These are phyloP conservation scores for Malassezia dermatis DNA, from an alignment of 1,284 basidiomycete species.

Conservation along the genomic window DNA sequence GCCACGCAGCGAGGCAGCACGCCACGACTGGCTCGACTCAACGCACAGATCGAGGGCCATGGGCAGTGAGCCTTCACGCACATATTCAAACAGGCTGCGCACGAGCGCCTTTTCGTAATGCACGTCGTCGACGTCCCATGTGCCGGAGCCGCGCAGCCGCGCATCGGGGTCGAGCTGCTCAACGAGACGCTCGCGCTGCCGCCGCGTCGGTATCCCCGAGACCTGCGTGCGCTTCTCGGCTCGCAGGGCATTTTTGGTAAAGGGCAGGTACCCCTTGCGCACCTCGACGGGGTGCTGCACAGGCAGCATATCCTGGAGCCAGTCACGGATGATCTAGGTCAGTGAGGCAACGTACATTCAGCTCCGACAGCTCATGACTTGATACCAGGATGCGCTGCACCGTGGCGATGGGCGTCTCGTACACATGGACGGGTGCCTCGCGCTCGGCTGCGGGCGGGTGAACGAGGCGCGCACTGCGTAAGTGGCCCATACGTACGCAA, in stretches of 20 bases:
- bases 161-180: slow-evolving; percentile 42
- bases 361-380: slow-evolving; percentile 34
- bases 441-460: not conserved
- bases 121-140: slow-evolving; percentile 34
- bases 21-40: slow-evolving; percentile 78
- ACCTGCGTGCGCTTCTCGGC: slow-evolving; percentile 32
- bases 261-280: slow-evolving; percentile 44
- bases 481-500: slow-evolving; percentile 11
- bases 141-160: slow-evolving; percentile 27
- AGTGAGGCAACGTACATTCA: slow-evolving; percentile 19
- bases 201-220: slow-evolving; percentile 14
- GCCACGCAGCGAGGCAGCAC: slow-evolving; percentile 72
- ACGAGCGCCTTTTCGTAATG: slow-evolving; percentile 63
- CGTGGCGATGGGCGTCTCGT: slow-evolving; percentile 40
- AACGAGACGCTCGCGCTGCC: slow-evolving; percentile 23
- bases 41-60: slow-evolving; percentile 72
- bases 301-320: slow-evolving; percentile 37
- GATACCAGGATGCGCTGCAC: slow-evolving; percentile 35
- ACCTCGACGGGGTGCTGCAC: slow-evolving; percentile 37
- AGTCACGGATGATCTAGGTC: slow-evolving; percentile 35
- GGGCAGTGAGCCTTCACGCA: slow-evolving; percentile 69
- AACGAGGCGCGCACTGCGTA: slow-evolving; percentile 6
- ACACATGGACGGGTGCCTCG: slow-evolving; percentile 18
- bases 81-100: slow-evolving; percentile 64
- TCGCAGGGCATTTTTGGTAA: slow-evolving; percentile 40